Evolutionary conservation across 164 flowering plant genomes (phyloP).

Genomic region (Akebia trifoliata): DNA sequence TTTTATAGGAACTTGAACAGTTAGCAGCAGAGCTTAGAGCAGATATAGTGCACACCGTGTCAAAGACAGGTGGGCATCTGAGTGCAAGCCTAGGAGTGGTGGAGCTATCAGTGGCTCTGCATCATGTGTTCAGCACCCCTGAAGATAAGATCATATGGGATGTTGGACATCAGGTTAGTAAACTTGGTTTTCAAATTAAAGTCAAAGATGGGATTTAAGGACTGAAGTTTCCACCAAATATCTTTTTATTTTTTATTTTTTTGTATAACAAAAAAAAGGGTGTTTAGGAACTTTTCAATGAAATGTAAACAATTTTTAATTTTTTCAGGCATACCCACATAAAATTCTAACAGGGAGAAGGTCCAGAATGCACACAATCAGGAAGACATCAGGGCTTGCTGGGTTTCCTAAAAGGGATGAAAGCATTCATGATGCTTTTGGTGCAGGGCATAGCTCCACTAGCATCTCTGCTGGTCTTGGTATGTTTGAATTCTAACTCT

Average conservation of each 20-base stretch:
- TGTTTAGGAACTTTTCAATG: background rate
- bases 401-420: constrained; percentile 91
- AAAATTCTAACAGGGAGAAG: constrained; percentile 92
- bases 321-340: constrained; percentile 78
- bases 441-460: constrained; percentile 94
- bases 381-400: constrained; percentile 80
- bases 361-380: constrained; percentile 72
- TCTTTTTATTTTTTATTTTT: background rate
- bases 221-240: background rate
- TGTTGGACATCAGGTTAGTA: constrained; percentile 94
- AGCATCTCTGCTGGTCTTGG: constrained; percentile 98
- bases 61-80: constrained; percentile 84
- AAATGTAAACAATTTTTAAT: background rate
- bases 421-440: constrained; percentile 86
- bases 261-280: background rate
- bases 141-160: constrained; percentile 94
- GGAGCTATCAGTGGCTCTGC: constrained; percentile 79
- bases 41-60: constrained; percentile 61
- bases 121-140: constrained; percentile 84
- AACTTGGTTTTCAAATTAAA: background rate
- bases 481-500: constrained; percentile 17
- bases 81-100: constrained; percentile 87
- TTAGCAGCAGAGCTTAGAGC: constrained; percentile 79
- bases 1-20: constrained; percentile 68
- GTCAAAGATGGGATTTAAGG: background rate